Conservation (phyloP, 768 basidiomycete genomes). For the Imleria badia region DNA sequence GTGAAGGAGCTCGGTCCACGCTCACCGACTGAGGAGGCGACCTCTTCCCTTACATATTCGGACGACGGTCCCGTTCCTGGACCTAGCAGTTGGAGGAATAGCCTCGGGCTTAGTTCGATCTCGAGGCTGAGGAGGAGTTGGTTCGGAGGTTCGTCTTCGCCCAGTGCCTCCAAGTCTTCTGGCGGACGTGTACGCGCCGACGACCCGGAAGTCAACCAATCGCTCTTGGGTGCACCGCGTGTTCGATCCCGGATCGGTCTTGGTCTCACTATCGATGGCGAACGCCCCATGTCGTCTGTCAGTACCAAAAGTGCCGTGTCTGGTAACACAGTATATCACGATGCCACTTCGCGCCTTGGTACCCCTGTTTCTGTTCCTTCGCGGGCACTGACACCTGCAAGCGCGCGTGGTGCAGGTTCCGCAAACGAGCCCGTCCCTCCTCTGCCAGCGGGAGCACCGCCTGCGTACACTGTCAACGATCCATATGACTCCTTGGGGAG, state of each 20-base stretch:
- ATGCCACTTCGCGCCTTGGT: conserved; percentile 49
- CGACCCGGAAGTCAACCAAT: conserved; percentile 48
- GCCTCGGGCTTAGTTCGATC: conserved; percentile 49
- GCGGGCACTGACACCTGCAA: conserved; percentile 48
- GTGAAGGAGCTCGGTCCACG: conserved; percentile 35
- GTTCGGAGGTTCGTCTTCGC: conserved; percentile 44
- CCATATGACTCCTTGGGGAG: conserved; percentile 30
- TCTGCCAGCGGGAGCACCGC: conserved; percentile 27
- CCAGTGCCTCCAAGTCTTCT: conserved; percentile 31
- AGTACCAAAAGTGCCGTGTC: conserved; percentile 55
- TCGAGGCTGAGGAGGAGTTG: conserved; percentile 56
- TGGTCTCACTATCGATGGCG: conserved; percentile 39
- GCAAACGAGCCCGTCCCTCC: conserved; percentile 10
- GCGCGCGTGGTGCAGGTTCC: conserved; percentile 18
- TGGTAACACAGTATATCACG: conserved; percentile 61
- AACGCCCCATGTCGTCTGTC: conserved; percentile 56
- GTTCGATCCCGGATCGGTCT: conserved; percentile 32
- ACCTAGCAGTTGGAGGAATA: conserved; percentile 33
- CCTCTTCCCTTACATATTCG: conserved; percentile 1
- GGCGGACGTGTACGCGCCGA: conserved; percentile 32
- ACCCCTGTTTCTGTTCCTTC: conserved; percentile 44
- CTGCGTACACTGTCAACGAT: conserved; percentile 31
- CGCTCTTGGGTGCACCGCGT: conserved; percentile 31
- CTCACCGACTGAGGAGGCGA: conserved; percentile 21
- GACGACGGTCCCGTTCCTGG: conserved; percentile 25